Percentiles rank a stretch among this genome's conserved stretches.
Evolutionary conservation across 75 land plant species (phyloP).

Genomic region (Larix kaempferi): DNA sequence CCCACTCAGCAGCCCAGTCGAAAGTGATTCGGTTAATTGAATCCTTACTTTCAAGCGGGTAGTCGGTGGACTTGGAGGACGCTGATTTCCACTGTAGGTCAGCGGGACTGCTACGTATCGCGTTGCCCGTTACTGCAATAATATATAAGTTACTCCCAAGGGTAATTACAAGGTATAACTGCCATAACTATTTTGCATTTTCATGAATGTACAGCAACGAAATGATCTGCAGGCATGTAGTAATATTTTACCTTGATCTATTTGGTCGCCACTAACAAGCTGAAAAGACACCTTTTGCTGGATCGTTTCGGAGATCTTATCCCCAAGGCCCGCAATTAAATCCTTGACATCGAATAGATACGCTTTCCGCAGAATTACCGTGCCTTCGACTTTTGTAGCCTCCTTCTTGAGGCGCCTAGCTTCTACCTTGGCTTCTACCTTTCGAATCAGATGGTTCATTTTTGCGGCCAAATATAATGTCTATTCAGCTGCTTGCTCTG

Average conservation of each 20-base stretch:
- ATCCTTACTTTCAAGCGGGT: not conserved
- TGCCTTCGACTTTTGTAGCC: not conserved
- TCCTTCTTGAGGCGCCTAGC: too few relatives aligned
- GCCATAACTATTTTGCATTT: too few relatives aligned
- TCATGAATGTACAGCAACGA: not conserved
- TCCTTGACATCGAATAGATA: not conserved
- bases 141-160: not conserved
- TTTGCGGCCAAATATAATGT: too few relatives aligned
- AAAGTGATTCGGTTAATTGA: conserved; percentile 5
- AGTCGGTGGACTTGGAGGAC: too few relatives aligned
- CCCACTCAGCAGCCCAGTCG: conserved; percentile 13
- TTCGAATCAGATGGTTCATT: too few relatives aligned
- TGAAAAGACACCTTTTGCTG: not conserved
- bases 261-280: not conserved
- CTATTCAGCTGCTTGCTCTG: conserved; percentile 55
- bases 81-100: not conserved
- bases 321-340: not conserved
- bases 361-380: not conserved
- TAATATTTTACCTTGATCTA: not conserved
- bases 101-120: conserved; percentile 1
- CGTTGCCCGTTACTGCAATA: conserved; percentile 14
- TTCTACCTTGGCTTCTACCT: too few relatives aligned
- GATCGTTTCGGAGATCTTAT: not conserved
- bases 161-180: not conserved
- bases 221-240: not conserved